Evolutionary conservation across 345 rosid genomes (phyloP), one percentile per base, ranked within the genome.

Genomic region (Rhodomyrtus tomentosa): DNA sequence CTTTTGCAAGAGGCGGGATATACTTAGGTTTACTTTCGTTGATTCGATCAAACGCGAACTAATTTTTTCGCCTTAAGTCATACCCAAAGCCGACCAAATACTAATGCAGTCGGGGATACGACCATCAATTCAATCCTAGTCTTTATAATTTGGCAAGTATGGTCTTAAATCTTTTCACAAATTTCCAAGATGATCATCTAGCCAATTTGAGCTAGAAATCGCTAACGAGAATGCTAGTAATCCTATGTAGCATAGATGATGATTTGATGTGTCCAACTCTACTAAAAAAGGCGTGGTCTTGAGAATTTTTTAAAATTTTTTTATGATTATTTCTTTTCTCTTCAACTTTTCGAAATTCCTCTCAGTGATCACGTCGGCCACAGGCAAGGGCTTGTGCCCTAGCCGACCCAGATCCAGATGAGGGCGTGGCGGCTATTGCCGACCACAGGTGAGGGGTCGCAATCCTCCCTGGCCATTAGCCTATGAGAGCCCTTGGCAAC

Each of bases 161-260:
- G 16, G 18, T 15, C 18, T 5, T 62, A 32, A 62, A 62, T 0
- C 1, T 15, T 62, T 62, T 62, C 5, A 9, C 1, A 0, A 29
- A 0, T 29, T 29, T 20, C 0, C 1, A 7, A 7, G 1, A 7
- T 16, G 29, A 0, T 29, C 0, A 29, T 62, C 7, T 0, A 5
- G 8, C 0, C 22, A 62, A 62, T 62, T 62, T 0, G 29, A 9
- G 3, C 18, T 0, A 0, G 0, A 62, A 62, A 62, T 32, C 7
- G 7, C 4, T 7, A 11, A 59, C 0, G 5, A 0, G 22, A 2
- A 59, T 0, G 0, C 0, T 0, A 0, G 0, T 0, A 2, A 0
- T 15, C 5, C 7, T 27, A 59, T 5, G 0, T 59, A 0, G 18
- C 15, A 3, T 15, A 5, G 0, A 0, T 15, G 6, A 21, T 1